Conservation (phyloP, 139 green algal species). For the Gonium pectorale region DNA sequence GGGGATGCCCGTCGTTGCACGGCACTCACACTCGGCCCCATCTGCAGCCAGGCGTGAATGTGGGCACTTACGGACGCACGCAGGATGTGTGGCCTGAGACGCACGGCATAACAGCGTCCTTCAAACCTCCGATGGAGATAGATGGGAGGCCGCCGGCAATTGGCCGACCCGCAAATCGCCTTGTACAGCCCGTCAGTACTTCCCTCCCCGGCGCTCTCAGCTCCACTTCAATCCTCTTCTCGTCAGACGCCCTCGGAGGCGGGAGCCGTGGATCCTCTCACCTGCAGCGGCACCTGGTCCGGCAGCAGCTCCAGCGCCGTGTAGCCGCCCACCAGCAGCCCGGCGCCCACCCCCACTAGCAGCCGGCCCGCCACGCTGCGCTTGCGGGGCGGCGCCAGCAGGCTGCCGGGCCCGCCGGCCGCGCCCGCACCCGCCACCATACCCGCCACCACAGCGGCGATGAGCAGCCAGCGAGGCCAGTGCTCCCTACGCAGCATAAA, state of each 20-base stretch:
- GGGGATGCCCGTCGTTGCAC: too few species aligned
- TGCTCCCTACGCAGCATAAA: too few species aligned
- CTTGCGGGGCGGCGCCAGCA: background rate
- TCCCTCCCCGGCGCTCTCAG: too few species aligned
- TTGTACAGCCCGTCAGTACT: too few species aligned
- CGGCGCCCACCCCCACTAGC: constrained; percentile 43
- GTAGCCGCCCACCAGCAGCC: constrained; percentile 81
- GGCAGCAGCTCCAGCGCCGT: constrained; percentile 91
- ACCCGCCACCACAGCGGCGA: constrained; percentile 53
- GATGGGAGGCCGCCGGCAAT: too few species aligned
- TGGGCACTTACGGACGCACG: too few species aligned
- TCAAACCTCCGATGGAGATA: too few species aligned
- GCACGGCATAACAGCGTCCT: too few species aligned
- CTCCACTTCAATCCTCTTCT: background rate
- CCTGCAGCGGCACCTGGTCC: constrained; percentile 76
- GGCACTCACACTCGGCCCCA: too few species aligned
- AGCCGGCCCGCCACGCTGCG: constrained; percentile 26
- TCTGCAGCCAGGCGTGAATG: too few species aligned
- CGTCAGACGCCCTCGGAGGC: background rate
- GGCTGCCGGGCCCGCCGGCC: background rate
- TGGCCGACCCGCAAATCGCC: too few species aligned
- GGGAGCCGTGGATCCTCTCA: background rate
- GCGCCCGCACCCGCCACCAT: constrained; percentile 1
- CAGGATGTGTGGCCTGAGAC: too few species aligned
- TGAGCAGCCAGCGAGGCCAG: constrained; percentile 91